Evolutionary conservation across 345 rosid species (phyloP).

Genomic region (Hypericum perforatum): DNA sequence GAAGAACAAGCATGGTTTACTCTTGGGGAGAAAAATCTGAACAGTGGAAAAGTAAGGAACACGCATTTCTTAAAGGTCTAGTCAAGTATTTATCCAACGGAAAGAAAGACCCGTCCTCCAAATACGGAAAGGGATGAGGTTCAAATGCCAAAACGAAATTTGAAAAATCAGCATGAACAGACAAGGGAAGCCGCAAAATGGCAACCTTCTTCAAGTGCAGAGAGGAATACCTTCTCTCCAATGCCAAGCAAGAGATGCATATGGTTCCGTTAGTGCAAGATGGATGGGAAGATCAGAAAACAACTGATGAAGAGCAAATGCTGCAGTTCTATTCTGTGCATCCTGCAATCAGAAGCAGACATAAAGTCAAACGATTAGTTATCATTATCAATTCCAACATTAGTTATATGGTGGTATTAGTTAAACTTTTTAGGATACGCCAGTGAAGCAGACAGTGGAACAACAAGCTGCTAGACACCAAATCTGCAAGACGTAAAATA

Average conservation of each 20-base stretch:
- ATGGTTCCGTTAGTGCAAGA: slow-evolving; percentile 58
- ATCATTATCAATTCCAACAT: too few relatives aligned
- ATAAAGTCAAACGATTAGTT: not conserved
- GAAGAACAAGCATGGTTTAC: too few relatives aligned
- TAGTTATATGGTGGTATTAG: too few relatives aligned
- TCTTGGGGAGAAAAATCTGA: too few relatives aligned
- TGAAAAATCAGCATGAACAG: not conserved
- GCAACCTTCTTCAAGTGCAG: not conserved
- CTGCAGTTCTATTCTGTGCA: slow-evolving; percentile 80
- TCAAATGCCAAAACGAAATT: not conserved
- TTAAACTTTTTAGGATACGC: too few relatives aligned
- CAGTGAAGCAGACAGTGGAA: too few relatives aligned
- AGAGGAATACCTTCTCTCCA: slow-evolving; percentile 68
- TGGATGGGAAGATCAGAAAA: slow-evolving; percentile 75
- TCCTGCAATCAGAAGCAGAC: slow-evolving; percentile 41
- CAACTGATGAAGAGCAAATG: slow-evolving; percentile 64
- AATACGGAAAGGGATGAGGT: not conserved
- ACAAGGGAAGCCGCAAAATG: slow-evolving; percentile 38
- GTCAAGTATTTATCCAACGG: too few relatives aligned
- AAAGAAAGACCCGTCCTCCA: not conserved
- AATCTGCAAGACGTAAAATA: too few relatives aligned
- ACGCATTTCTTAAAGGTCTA: too few relatives aligned
- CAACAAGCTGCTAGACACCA: too few relatives aligned
- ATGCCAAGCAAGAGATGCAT: slow-evolving; percentile 52
- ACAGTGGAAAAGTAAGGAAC: too few relatives aligned